A percentile compares a stretch with the other conserved stretches of the same genome.
Conservation (phyloP, 164 flowering plant species). For the Aristolochia contorta region DNA sequence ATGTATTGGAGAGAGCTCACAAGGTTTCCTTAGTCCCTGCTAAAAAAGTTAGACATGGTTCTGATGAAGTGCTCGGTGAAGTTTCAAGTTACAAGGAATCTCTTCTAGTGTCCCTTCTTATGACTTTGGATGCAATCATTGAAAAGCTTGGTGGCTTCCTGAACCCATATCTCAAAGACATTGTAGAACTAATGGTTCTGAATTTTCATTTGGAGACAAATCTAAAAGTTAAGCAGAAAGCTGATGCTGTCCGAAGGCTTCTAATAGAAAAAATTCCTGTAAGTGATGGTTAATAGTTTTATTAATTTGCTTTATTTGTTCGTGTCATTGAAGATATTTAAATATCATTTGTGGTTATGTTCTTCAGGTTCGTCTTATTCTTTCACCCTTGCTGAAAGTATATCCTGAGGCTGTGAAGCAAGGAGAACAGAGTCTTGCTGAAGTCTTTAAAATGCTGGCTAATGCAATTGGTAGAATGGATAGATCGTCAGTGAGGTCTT, state of each 20-base stretch:
- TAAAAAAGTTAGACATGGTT: constrained; percentile 5
- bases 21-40: constrained; percentile 10
- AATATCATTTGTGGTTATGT: neutral
- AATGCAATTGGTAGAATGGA: constrained; percentile 50
- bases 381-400: constrained; percentile 49
- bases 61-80: constrained; percentile 7
- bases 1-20: constrained; percentile 27
- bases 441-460: constrained; percentile 58
- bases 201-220: constrained; percentile 36
- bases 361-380: constrained; percentile 62
- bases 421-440: constrained; percentile 55
- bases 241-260: constrained; percentile 49
- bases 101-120: constrained; percentile 37
- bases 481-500: constrained; percentile 42
- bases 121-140: constrained; percentile 58
- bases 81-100: constrained; percentile 27
- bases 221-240: constrained; percentile 47
- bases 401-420: constrained; percentile 42
- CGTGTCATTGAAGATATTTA: neutral
- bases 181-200: constrained; percentile 51
- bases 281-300: constrained; percentile 13
- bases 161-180: constrained; percentile 76
- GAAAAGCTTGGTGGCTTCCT: constrained; percentile 76
- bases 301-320: neutral
- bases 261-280: constrained; percentile 66